phyloP scores from a whole-genome alignment of 768 basidiomycete genomes.

The Panaeolus papilionaceus region DNA sequence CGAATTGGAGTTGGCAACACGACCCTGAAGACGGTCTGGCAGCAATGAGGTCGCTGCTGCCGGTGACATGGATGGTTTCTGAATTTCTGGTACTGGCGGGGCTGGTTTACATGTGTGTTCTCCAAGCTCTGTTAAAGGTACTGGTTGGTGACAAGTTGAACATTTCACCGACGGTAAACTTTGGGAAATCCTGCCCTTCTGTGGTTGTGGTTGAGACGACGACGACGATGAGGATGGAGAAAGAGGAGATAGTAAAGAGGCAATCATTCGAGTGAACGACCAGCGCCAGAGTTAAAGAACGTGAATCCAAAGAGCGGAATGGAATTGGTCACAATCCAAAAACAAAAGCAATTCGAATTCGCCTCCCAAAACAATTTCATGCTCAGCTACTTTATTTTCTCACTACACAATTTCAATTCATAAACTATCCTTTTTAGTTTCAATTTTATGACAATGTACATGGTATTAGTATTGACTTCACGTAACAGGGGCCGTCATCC shows the following conservation, averaged over 20 bases:
- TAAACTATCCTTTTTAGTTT: too few relatives aligned
- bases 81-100: conserved; percentile 51
- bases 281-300: conserved; percentile 8
- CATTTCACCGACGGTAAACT: conserved; percentile 86
- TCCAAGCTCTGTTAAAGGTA: conserved; percentile 75
- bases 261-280: conserved; percentile 24
- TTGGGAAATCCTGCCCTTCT: conserved; percentile 61
- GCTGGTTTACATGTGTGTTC: conserved; percentile 75
- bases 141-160: conserved; percentile 73
- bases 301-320: neutral
- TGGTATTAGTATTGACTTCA: neutral
- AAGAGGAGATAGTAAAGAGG: conserved; percentile 30
- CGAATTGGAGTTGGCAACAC: conserved; percentile 30
- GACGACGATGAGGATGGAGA: conserved; percentile 29
- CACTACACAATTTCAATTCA: too few relatives aligned
- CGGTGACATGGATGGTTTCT: conserved; percentile 45
- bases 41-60: conserved; percentile 50
- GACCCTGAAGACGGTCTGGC: conserved; percentile 51
- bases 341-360: neutral
- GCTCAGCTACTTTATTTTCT: neutral
- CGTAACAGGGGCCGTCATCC: neutral
- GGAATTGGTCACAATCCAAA: conserved; percentile 2
- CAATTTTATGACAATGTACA: neutral
- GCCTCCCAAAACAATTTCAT: neutral
- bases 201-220: conserved; percentile 35